phyloP scores from a whole-genome alignment of 352 stramenopile species.

The Phytophthora lateralis region DNA sequence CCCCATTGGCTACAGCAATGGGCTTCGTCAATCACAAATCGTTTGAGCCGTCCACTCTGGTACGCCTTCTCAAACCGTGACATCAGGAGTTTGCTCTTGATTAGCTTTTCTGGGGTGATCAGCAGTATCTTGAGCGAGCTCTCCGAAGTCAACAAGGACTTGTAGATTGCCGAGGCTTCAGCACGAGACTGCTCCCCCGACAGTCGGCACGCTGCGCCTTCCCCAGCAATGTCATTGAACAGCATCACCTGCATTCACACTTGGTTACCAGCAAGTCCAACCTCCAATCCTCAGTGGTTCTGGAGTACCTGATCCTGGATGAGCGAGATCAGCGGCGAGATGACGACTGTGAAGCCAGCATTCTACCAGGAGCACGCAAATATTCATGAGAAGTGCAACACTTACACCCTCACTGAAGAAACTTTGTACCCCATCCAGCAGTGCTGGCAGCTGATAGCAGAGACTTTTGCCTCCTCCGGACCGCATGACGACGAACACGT shows the following conservation, averaged over 20 bases:
- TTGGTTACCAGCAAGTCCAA: background rate
- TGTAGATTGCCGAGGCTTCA: conserved; percentile 67
- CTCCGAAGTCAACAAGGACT: conserved; percentile 80
- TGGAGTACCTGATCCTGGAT: conserved; percentile 92
- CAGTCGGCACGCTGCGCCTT: conserved; percentile 52
- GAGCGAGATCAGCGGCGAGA: conserved; percentile 93
- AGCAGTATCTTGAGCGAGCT: conserved; percentile 83
- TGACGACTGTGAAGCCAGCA: conserved; percentile 86
- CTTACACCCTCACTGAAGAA: background rate
- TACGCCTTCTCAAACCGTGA: conserved; percentile 92
- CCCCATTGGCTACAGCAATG: conserved; percentile 88
- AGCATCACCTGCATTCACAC: conserved; percentile 50
- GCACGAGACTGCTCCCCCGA: conserved; percentile 59
- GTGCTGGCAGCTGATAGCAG: conserved; percentile 90
- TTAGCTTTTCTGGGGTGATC: conserved; percentile 94
- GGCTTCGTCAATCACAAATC: conserved; percentile 95
- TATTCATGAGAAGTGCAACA: background rate
- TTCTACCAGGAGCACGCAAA: conserved; percentile 29
- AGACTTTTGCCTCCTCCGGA: conserved; percentile 89
- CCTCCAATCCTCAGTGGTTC: background rate
- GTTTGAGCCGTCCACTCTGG: conserved; percentile 71
- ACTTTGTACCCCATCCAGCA: conserved; percentile 61
- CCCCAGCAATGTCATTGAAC: conserved; percentile 71
- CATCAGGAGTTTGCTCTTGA: conserved; percentile 89
- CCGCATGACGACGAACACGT: conserved; percentile 94